Evolutionary conservation across 495 filamentous ascomycete genomes (phyloP).

Genomic region (Penicillium roqueforti): DNA sequence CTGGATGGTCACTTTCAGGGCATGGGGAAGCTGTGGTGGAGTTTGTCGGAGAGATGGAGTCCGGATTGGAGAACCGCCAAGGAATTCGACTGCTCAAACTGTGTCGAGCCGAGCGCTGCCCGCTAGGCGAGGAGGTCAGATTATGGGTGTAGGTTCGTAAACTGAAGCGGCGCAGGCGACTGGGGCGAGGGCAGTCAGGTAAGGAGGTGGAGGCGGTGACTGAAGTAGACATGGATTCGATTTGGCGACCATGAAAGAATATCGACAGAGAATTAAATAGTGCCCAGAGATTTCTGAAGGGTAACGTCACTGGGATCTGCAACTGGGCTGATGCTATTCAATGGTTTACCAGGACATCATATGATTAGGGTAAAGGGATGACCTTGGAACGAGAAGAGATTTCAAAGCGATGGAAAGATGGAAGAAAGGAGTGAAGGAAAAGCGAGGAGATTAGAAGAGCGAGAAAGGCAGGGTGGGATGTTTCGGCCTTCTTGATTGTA

Average conservation of each 20-base stretch:
- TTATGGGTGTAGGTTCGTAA: slow-evolving; percentile 68
- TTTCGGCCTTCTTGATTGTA: neutral
- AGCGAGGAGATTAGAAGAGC: neutral
- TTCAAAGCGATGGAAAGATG: neutral
- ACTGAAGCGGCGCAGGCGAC: slow-evolving; percentile 65
- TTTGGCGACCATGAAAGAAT: slow-evolving; percentile 3
- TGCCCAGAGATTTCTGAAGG: neutral
- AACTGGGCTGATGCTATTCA: slow-evolving; percentile 15
- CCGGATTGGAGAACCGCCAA: slow-evolving; percentile 36
- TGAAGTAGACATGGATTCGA: slow-evolving; percentile 32
- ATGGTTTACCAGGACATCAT: slow-evolving; percentile 3
- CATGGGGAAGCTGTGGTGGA: slow-evolving; percentile 27
- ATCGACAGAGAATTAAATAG: neutral
- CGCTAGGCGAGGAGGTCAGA: slow-evolving; percentile 36
- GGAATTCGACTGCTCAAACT: slow-evolving; percentile 36
- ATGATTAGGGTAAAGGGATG: neutral
- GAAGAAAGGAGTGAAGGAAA: neutral
- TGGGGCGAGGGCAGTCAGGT: slow-evolving; percentile 44
- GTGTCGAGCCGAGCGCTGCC: slow-evolving; percentile 27
- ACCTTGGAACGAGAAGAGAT: neutral
- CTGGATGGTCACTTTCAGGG: slow-evolving; percentile 33
- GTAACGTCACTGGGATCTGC: slow-evolving; percentile 16
- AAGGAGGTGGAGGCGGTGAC: slow-evolving; percentile 41
- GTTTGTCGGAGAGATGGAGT: slow-evolving; percentile 23
- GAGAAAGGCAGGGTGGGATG: neutral